Percentiles rank a stretch among this genome's conserved stretches.
These are phyloP conservation scores for Mycena galopus DNA, from an alignment of 768 basidiomycete species.

Conservation along the genomic window DNA sequence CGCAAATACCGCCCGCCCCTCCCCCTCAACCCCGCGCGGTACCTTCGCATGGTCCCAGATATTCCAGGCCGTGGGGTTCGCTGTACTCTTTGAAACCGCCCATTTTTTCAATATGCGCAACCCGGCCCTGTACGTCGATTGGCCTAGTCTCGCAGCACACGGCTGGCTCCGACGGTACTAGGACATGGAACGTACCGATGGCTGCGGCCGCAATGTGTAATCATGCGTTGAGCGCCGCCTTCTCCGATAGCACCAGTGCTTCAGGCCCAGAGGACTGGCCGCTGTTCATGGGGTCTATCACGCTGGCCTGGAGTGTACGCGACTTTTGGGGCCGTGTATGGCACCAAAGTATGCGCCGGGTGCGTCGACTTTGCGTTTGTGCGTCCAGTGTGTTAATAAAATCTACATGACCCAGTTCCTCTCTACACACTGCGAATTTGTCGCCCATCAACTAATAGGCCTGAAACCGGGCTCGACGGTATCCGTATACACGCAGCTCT, in stretches of 20 bases:
- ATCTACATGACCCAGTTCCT: conserved; percentile 8
- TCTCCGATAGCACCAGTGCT: conserved; percentile 28
- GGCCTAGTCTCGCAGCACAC: conserved; percentile 18
- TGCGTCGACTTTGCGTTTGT: not conserved
- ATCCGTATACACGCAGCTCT: conserved; percentile 30
- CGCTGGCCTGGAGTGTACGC: conserved; percentile 17
- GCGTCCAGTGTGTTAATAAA: not conserved
- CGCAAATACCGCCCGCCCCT: conserved; percentile 21
- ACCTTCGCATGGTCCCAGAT: conserved; percentile 25
- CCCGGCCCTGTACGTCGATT: conserved; percentile 20
- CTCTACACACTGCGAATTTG: conserved; percentile 24
- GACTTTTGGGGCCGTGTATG: conserved; percentile 29
- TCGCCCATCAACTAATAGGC: conserved; percentile 11
- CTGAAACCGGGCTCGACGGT: conserved; percentile 10
- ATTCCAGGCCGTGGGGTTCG: not conserved
- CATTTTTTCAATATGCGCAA: conserved; percentile 15
- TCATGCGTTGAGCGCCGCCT: conserved; percentile 5
- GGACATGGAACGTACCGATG: conserved; percentile 9
- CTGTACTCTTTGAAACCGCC: not conserved
- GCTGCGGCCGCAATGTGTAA: not conserved
- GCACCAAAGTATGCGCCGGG: conserved; percentile 32
- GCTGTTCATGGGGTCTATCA: conserved; percentile 24
- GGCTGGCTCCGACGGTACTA: conserved; percentile 20
- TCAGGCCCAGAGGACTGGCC: conserved; percentile 25
- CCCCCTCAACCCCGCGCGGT: conserved; percentile 16